Evolutionary conservation across 2,329 filamentous ascomycete genomes (phyloP), one percentile per base, ranked within the genome.

Genomic region (Cytospora leucostoma): DNA sequence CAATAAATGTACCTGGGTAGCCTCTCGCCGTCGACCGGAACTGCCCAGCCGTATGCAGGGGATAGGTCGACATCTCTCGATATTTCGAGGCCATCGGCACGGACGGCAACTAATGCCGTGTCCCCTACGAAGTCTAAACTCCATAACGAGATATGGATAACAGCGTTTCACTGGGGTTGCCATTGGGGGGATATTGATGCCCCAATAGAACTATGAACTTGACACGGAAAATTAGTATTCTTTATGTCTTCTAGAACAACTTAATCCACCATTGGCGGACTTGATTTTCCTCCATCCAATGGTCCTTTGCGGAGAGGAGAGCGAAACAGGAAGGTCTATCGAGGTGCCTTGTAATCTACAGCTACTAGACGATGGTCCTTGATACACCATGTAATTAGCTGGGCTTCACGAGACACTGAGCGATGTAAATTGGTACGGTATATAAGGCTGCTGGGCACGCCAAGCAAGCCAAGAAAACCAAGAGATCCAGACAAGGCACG

Each of bases 231-330:
- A 37, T 47, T 12, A 27, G 8, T 47, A 19, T n/a, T 47, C 7
- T n/a, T 12, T 5, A 12, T 21, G 10, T 21, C 40, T 1, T 44
- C 40, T n/a, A n/a, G 8, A 1, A 19, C 4, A 19, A 0, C 6
- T 61, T 8, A 15, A 32, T 17, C 50, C 37, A 34, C 34, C 35
- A 61, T 61, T 61, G 59, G 59, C 47, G 59, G 59, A 61, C 44
- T 49, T 55, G 19, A 55, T 19, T 37, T 61, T 47, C 32, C 49
- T 61, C 40, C 59, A 40, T 32, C 27, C 17, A 51, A 40, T 32
- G 27, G 27, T 13, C 15, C 35, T 15, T 49, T 10, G 11, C 34
- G 51, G 59, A 32, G 17, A 51, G 11, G 12, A 47, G n/a, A 12
- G 50, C 51, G 37, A 32, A 55, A 13, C 32, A 40, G 35, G 58